phyloP scores from a whole-genome alignment of 345 rosid species.

The Gossypium turneri region DNA sequence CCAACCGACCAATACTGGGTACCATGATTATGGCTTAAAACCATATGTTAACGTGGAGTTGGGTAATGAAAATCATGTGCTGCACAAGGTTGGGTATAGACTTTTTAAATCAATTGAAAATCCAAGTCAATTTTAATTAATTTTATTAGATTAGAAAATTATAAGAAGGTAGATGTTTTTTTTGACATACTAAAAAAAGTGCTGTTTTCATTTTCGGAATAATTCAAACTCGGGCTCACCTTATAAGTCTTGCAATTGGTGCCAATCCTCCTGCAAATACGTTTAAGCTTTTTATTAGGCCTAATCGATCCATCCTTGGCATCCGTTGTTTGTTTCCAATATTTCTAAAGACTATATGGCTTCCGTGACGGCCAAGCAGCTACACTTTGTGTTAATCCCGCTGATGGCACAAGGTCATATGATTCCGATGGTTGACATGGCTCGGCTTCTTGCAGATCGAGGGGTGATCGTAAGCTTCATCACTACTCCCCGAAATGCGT shows the following conservation, averaged over 20 bases:
- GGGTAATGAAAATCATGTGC: not conserved
- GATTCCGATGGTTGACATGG: conserved; percentile 76
- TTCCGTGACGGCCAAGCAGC: conserved; percentile 23
- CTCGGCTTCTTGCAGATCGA: conserved; percentile 45
- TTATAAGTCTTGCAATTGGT: conserved; percentile 3
- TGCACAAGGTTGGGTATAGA: not conserved
- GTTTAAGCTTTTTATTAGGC: not conserved
- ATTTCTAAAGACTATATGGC: conserved; percentile 19
- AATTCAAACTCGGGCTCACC: not conserved
- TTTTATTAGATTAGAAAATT: not conserved
- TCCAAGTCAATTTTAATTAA: conserved; percentile 5
- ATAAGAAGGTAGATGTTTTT: not conserved
- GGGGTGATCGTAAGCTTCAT: conserved; percentile 54
- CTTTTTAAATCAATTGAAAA: not conserved
- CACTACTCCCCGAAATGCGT: conserved; percentile 67
- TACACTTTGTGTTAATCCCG: conserved; percentile 69
- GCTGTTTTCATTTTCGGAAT: not conserved
- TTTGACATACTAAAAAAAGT: not conserved
- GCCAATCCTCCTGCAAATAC: not conserved
- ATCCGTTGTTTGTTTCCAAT: not conserved
- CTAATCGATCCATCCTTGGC: not conserved
- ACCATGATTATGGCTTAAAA: not conserved
- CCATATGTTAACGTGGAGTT: not conserved
- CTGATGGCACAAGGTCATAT: conserved; percentile 83
- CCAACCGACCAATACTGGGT: not conserved